Evolutionary conservation across 2,329 filamentous ascomycete species (phyloP).

Genomic region (Stenocarpella maydis): DNA sequence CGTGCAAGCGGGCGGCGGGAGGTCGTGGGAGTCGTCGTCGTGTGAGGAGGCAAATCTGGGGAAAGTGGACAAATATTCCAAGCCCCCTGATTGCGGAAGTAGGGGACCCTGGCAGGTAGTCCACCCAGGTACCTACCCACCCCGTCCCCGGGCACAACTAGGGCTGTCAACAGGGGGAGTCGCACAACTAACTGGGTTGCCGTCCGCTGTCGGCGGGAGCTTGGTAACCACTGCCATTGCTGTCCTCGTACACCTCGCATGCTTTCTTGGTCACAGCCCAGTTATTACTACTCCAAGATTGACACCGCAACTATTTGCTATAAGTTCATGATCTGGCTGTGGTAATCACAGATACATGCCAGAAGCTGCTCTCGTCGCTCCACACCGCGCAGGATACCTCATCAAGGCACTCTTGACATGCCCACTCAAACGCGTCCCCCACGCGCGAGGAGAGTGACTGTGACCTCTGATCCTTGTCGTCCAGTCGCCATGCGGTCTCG

Average conservation of each 20-base stretch:
- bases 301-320: neutral
- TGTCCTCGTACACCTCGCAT: neutral
- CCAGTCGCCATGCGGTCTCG: neutral
- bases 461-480: neutral
- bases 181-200: no score
- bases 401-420: neutral
- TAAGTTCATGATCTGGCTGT: neutral
- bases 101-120: neutral
- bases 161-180: no score
- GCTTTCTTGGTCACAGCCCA: neutral
- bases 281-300: neutral
- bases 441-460: neutral
- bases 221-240: neutral
- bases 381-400: neutral
- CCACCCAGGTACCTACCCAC: no score
- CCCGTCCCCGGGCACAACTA: no score
- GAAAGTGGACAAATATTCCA: conserved; percentile 24
- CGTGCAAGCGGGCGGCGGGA: neutral
- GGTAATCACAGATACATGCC: conserved; percentile 13
- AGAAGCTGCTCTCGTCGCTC: conserved; percentile 7
- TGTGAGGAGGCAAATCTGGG: conserved; percentile 7
- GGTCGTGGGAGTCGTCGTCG: conserved; percentile 5
- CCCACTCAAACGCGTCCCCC: conserved; percentile 17
- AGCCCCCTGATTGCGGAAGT: neutral
- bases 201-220: neutral